A percentile compares a stretch with the other conserved stretches of the same genome.
Conservation (phyloP, 495 filamentous ascomycete genomes). For the Bacidia rubella region DNA sequence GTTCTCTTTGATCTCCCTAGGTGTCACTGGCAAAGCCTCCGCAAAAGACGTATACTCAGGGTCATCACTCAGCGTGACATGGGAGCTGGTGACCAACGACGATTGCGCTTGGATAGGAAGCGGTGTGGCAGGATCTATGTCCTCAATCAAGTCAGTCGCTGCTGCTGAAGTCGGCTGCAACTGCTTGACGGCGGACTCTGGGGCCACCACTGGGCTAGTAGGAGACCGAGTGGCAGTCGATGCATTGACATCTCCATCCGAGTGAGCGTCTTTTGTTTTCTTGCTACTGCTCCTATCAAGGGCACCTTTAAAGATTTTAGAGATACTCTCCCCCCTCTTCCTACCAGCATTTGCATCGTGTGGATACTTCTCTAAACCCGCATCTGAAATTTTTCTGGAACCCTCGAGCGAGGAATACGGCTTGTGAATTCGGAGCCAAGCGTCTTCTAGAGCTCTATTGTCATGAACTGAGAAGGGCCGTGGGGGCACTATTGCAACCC, state of each 20-base stretch:
- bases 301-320: slow-evolving; percentile 6
- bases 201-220: too few species aligned
- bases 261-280: neutral
- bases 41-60: slow-evolving; percentile 16
- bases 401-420: neutral
- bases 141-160: neutral
- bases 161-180: neutral
- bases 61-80: slow-evolving; percentile 14
- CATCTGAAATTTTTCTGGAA: neutral
- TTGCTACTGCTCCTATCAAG: neutral
- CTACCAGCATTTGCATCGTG: neutral
- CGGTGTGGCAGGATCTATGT: neutral
- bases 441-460: slow-evolving; percentile 57
- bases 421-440: slow-evolving; percentile 48
- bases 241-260: slow-evolving; percentile 1
- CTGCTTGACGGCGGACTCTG: neutral
- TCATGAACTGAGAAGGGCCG: slow-evolving; percentile 68
- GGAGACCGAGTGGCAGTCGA: neutral
- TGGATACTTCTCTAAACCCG: neutral
- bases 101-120: neutral
- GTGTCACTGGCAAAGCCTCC: slow-evolving; percentile 10
- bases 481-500: slow-evolving; percentile 40
- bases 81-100: neutral
- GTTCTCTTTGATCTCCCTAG: slow-evolving; percentile 11
- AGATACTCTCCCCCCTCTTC: neutral